Percentiles rank a stretch among this genome's conserved stretches.
phyloP scores from a whole-genome alignment of 202 grass and related monocot genomes.

The Musa balbisiana region DNA sequence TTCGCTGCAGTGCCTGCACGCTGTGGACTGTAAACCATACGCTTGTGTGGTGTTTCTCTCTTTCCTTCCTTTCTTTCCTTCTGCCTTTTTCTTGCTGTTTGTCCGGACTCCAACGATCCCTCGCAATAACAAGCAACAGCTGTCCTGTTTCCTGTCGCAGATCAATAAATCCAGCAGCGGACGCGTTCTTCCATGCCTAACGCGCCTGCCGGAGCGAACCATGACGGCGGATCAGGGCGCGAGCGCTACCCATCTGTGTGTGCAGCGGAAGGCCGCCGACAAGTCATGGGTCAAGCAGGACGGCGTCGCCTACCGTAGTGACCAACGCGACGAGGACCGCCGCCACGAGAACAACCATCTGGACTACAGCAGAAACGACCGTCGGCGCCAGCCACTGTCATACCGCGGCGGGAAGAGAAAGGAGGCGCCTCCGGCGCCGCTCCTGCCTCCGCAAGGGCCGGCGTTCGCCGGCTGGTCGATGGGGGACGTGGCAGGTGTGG shows the following conservation, averaged over 20 bases:
- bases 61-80: too few species aligned
- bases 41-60: too few species aligned
- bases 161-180: too few species aligned
- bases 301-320: not conserved
- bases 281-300: not conserved
- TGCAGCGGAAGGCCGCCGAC: not conserved
- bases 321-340: not conserved
- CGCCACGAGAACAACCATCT: not conserved
- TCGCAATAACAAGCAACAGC: too few species aligned
- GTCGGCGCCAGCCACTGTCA: not conserved
- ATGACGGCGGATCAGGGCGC: not conserved
- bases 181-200: not conserved
- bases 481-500: conserved; percentile 17
- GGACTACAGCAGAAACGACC: not conserved
- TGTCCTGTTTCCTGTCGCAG: too few species aligned
- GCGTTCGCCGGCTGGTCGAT: conserved; percentile 26
- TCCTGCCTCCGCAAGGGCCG: not conserved
- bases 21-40: too few species aligned
- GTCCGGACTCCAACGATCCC: too few species aligned
- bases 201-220: not conserved
- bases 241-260: not conserved
- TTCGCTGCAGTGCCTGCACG: too few species aligned
- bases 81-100: too few species aligned
- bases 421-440: not conserved
- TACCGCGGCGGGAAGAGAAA: not conserved